Conservation (phyloP, 2,329 filamentous ascomycete species). For the Simplicillium aogashimaense region DNA sequence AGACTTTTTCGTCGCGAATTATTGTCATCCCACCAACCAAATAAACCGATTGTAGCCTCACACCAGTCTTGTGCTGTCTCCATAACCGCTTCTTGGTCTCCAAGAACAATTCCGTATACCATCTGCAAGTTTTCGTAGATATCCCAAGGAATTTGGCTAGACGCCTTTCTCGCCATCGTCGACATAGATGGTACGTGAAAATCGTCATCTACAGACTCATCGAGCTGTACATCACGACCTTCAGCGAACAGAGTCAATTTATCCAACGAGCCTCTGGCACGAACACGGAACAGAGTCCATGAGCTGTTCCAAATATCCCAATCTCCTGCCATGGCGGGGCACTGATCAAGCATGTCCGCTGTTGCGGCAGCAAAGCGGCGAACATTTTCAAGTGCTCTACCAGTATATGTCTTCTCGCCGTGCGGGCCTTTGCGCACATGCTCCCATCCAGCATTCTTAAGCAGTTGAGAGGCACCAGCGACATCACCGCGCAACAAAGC, state of each 20-base stretch:
- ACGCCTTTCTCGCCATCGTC: conserved; percentile 64
- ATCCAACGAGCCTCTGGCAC: conserved; percentile 57
- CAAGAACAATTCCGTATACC: conserved; percentile 72
- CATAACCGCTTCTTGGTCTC: conserved; percentile 65
- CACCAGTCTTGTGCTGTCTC: conserved; percentile 81
- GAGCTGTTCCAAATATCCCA: conserved; percentile 79
- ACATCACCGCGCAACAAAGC: conserved; percentile 69
- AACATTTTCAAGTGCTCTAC: conserved; percentile 68
- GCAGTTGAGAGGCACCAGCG: conserved; percentile 51
- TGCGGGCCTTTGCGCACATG: conserved; percentile 60
- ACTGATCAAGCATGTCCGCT: conserved; percentile 59
- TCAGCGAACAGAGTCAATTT: conserved; percentile 72
- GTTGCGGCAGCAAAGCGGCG: conserved; percentile 61
- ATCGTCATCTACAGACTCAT: conserved; percentile 17
- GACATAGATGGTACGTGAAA: conserved; percentile 42
- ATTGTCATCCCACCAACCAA: conserved; percentile 89
- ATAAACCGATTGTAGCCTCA: conserved; percentile 73
- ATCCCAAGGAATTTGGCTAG: conserved; percentile 80
- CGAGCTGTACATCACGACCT: conserved; percentile 45
- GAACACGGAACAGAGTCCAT: conserved; percentile 76
- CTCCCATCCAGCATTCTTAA: conserved; percentile 70
- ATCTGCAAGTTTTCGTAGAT: conserved; percentile 78
- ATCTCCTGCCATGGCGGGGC: conserved; percentile 58
- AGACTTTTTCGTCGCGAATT: conserved; percentile 35
- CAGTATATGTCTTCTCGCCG: conserved; percentile 59